phyloP scores from a whole-genome alignment of 768 basidiomycete genomes.

The Strobilomyces echinocephalus region DNA sequence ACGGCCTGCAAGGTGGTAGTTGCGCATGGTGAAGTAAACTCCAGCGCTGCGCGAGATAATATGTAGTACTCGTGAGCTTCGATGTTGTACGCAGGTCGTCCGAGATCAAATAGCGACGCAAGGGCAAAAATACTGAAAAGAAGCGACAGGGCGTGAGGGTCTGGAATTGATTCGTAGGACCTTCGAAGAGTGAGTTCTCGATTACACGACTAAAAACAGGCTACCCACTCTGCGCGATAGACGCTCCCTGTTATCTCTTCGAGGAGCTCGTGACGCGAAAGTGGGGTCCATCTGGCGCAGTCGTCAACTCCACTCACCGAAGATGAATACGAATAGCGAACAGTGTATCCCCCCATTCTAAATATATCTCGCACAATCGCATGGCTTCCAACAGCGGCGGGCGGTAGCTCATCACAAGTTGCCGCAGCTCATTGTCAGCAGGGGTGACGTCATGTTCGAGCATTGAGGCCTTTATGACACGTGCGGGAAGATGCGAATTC shows the following conservation, averaged over 20 bases:
- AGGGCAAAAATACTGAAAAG: slow-evolving; percentile 66
- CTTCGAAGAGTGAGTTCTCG: slow-evolving; percentile 21
- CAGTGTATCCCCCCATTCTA: slow-evolving; percentile 58
- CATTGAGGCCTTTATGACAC: slow-evolving; percentile 36
- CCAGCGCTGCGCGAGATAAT: slow-evolving; percentile 50
- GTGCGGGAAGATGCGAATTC: slow-evolving; percentile 37
- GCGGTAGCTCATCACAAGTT: slow-evolving; percentile 43
- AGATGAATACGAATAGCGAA: slow-evolving; percentile 29
- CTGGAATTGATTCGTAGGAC: slow-evolving; percentile 35
- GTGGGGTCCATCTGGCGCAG: slow-evolving; percentile 44
- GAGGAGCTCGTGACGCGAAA: slow-evolving; percentile 51
- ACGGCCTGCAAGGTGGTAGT: slow-evolving; percentile 54
- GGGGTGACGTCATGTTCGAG: slow-evolving; percentile 31
- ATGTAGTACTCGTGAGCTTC: slow-evolving; percentile 62
- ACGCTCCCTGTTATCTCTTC: slow-evolving; percentile 51
- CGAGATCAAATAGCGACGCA: slow-evolving; percentile 56
- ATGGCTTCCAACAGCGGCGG: slow-evolving; percentile 58
- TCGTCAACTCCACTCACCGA: not conserved
- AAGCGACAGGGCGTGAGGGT: slow-evolving; percentile 55
- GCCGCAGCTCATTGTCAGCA: slow-evolving; percentile 34
- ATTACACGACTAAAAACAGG: not conserved
- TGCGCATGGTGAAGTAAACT: slow-evolving; percentile 40
- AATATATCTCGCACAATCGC: slow-evolving; percentile 58
- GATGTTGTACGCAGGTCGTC: slow-evolving; percentile 41
- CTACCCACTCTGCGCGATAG: slow-evolving; percentile 49